phyloP scores from a whole-genome alignment of 1,284 basidiomycete genomes.

The Ustilago trichophora region DNA sequence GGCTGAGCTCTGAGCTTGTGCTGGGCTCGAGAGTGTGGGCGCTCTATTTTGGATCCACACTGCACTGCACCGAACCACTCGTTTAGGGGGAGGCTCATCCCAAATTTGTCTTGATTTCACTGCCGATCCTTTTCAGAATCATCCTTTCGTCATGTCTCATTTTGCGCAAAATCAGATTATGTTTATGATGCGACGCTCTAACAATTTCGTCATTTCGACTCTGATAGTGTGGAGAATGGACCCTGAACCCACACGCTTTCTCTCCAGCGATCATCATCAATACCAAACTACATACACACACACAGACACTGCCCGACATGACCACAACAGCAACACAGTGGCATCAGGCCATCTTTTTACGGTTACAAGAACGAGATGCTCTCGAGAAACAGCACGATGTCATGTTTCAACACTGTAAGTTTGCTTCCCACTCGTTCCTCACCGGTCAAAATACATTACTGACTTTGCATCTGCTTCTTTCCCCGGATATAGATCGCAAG shows the following conservation, averaged over 20 bases:
- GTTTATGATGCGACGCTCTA: background rate
- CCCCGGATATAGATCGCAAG: conserved; percentile 27
- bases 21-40: no score
- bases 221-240: conserved; percentile 2
- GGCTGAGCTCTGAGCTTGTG: no score
- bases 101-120: background rate
- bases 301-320: no score
- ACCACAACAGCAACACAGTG: conserved; percentile 29
- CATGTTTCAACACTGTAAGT: conserved; percentile 49
- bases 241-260: conserved; percentile 8
- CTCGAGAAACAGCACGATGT: conserved; percentile 52
- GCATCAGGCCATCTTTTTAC: conserved; percentile 50
- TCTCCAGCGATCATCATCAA: no score
- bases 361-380: conserved; percentile 53
- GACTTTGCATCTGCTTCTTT: no score
- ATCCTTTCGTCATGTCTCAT: background rate
- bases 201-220: background rate
- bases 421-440: no score
- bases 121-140: background rate
- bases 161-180: background rate
- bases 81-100: no score
- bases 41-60: no score
- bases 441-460: no score
- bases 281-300: no score
- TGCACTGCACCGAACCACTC: background rate